Evolutionary conservation across 2,329 filamentous ascomycete species (phyloP).

Genomic region (Curvularia hawaiiensis): DNA sequence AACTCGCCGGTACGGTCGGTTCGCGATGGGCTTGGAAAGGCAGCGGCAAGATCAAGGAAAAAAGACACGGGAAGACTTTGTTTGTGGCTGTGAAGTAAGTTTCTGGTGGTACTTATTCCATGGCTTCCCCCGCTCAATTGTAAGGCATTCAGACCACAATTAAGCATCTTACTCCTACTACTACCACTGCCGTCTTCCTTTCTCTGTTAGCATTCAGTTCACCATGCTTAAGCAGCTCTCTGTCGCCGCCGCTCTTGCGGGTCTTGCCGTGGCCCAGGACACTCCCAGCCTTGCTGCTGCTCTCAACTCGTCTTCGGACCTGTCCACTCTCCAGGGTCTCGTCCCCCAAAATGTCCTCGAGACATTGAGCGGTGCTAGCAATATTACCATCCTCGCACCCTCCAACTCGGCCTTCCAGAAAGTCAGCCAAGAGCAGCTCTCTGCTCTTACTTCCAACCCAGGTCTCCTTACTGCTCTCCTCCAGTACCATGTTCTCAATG

Average conservation of each 20-base stretch:
- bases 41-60: constrained; percentile 16
- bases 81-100: constrained; percentile 12
- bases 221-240: constrained; percentile 49
- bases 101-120: constrained; percentile 25
- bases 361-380: constrained; percentile 48
- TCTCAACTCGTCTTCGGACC: constrained; percentile 25
- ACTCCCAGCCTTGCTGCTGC: constrained; percentile 26
- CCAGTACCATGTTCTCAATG: constrained; percentile 64
- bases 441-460: constrained; percentile 34
- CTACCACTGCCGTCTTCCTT: neutral
- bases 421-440: constrained; percentile 46
- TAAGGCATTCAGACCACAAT: constrained; percentile 3
- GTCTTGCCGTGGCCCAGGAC: constrained; percentile 40
- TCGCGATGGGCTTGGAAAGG: constrained; percentile 18
- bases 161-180: neutral
- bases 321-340: constrained; percentile 44
- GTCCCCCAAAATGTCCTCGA: constrained; percentile 47
- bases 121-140: constrained; percentile 18
- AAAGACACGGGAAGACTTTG: constrained; percentile 1
- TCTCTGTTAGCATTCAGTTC: constrained; percentile 6
- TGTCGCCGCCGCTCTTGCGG: constrained; percentile 45
- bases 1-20: constrained; percentile 14
- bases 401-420: constrained; percentile 57
- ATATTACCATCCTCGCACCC: constrained; percentile 65
- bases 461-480: constrained; percentile 54